Conservation (phyloP, 108 stramenopile species). For the Licmophora abbreviata region DNA sequence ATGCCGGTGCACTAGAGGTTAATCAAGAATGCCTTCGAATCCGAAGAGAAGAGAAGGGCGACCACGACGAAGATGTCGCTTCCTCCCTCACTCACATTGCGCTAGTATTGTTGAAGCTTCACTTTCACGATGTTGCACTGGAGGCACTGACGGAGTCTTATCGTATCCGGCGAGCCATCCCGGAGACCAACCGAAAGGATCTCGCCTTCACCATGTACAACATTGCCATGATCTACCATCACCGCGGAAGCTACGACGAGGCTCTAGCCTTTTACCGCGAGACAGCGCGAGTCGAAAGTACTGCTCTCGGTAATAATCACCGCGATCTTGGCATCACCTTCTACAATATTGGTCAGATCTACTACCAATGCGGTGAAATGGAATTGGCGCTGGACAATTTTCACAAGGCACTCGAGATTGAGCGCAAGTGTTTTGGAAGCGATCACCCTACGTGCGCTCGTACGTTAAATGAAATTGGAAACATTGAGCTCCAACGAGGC, state of each 20-base stretch:
- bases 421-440: constrained; percentile 19
- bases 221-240: constrained; percentile 50
- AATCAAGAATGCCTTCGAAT: constrained; percentile 42
- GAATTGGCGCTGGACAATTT: constrained; percentile 31
- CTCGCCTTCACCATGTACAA: constrained; percentile 48
- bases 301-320: constrained; percentile 24
- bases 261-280: constrained; percentile 55
- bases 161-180: constrained; percentile 29
- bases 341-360: constrained; percentile 51
- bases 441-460: constrained; percentile 44
- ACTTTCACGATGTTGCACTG: constrained; percentile 35
- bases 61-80: constrained; percentile 45
- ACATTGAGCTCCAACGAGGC: constrained; percentile 44
- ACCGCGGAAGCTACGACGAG: constrained; percentile 34
- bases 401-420: constrained; percentile 28
- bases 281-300: constrained; percentile 31
- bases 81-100: constrained; percentile 38
- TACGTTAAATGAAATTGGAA: constrained; percentile 65
- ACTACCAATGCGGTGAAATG: constrained; percentile 35
- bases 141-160: constrained; percentile 34
- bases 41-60: constrained; percentile 32
- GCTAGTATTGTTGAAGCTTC: constrained; percentile 29
- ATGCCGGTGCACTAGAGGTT: constrained; percentile 24
- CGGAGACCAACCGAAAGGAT: constrained; percentile 11
- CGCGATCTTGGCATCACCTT: constrained; percentile 45